A percentile compares a stretch with the other conserved stretches of the same genome.
These are phyloP conservation scores for Ottelia alismoides DNA, from an alignment of 106 monocot genomes.

Conservation along the genomic window DNA sequence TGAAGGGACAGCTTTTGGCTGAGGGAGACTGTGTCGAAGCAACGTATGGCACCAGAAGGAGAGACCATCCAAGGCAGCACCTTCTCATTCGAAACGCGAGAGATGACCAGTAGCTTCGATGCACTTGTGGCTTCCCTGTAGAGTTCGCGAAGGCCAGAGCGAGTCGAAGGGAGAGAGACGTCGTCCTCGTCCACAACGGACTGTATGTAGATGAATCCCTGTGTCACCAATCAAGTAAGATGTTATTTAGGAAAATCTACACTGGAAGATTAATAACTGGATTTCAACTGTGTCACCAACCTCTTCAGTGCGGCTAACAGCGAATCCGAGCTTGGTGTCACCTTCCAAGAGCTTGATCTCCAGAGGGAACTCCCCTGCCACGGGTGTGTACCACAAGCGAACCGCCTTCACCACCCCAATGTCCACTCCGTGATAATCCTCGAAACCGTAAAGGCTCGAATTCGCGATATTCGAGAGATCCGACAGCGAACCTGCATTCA, in stretches of 20 bases:
- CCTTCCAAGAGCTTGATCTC: conserved; percentile 60
- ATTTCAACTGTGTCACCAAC: no score
- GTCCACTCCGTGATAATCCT: conserved; percentile 85
- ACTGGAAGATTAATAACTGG: no score
- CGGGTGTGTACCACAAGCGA: conserved; percentile 67
- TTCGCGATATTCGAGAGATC: conserved; percentile 60
- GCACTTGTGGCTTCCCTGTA: conserved; percentile 41
- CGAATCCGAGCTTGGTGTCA: conserved; percentile 62
- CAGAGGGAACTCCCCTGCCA: conserved; percentile 43
- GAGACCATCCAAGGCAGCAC: conserved; percentile 73
- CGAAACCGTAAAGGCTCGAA: conserved; percentile 65
- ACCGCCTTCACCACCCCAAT: conserved; percentile 64
- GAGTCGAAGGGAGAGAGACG: conserved; percentile 24
- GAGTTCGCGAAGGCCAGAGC: conserved; percentile 46
- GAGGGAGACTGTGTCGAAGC: conserved; percentile 73
- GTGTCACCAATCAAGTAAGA: no score
- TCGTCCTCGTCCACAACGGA: conserved; percentile 54
- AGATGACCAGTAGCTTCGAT: conserved; percentile 50
- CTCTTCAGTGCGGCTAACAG: conserved; percentile 77
- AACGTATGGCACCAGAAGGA: conserved; percentile 46
- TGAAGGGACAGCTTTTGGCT: conserved; percentile 76
- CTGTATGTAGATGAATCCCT: conserved; percentile 73
- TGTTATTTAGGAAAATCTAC: no score
- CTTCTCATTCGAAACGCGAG: conserved; percentile 56
- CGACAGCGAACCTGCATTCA: conserved; percentile 45